Evolutionary conservation across 495 filamentous ascomycete species (phyloP).

Genomic region (Penicillium samsonianum): DNA sequence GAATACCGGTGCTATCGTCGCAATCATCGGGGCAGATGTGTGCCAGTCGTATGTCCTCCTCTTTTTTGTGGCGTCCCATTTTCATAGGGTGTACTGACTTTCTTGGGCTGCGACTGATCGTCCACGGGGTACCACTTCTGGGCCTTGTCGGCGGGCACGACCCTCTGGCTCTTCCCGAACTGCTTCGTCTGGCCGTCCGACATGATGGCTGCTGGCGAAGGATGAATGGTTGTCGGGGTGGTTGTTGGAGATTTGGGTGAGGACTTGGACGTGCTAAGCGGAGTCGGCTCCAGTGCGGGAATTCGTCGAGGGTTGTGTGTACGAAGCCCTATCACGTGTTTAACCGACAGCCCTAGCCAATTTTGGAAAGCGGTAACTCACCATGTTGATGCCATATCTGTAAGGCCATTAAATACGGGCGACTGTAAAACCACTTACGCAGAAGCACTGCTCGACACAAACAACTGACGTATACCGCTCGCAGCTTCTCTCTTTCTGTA

Average conservation of each 20-base stretch:
- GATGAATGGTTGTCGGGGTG: slow-evolving; percentile 55
- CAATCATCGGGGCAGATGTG: slow-evolving; percentile 32
- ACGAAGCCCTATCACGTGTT: slow-evolving; percentile 30
- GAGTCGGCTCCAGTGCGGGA: slow-evolving; percentile 24
- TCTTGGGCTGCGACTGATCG: slow-evolving; percentile 86
- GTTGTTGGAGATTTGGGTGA: slow-evolving; percentile 48
- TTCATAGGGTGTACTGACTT: slow-evolving; percentile 63
- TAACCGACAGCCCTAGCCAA: slow-evolving; percentile 11
- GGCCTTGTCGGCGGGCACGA: slow-evolving; percentile 85
- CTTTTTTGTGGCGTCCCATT: slow-evolving; percentile 17
- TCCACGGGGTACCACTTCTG: slow-evolving; percentile 99
- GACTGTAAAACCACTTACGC: slow-evolving; percentile 21
- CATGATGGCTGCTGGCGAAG: slow-evolving; percentile 56
- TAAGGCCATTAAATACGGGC: slow-evolving; percentile 24
- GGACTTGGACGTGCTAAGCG: slow-evolving; percentile 32
- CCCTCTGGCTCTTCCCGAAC: slow-evolving; percentile 95
- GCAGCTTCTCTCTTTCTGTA: slow-evolving; percentile 26
- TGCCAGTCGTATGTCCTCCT: slow-evolving; percentile 21
- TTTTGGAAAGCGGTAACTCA: slow-evolving; percentile 10
- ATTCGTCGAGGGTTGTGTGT: slow-evolving; percentile 17
- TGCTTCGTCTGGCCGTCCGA: slow-evolving; percentile 82
- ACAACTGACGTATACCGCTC: slow-evolving; percentile 44
- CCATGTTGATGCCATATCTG: neutral
- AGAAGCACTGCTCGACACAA: slow-evolving; percentile 35
- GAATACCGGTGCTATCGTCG: slow-evolving; percentile 35